These are phyloP conservation scores for Erythrophleum fordii DNA, from an alignment of 306 rosid species.

Conservation along the genomic window DNA sequence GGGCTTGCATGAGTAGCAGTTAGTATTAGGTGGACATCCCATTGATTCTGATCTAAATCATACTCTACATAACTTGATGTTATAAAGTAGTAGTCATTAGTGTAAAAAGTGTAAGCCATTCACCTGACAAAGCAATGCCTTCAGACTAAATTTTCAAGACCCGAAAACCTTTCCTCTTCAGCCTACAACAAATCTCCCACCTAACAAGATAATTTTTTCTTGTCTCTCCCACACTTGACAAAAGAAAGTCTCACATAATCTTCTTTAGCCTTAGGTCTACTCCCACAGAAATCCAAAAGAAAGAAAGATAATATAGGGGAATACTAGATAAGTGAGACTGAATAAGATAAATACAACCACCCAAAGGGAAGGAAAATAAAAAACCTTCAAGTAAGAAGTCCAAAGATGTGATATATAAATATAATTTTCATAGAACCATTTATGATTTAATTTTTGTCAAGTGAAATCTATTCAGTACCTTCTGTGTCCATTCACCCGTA, in stretches of 20 bases:
- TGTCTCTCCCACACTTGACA: too few species aligned
- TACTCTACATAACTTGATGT: too few species aligned
- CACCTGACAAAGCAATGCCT: neutral
- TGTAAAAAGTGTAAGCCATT: too few species aligned
- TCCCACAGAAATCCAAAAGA: neutral
- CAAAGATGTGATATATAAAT: neutral
- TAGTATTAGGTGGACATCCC: too few species aligned
- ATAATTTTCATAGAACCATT: neutral
- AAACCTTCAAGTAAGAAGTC: neutral
- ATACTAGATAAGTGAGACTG: neutral
- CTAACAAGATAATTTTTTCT: too few species aligned
- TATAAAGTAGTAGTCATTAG: too few species aligned
- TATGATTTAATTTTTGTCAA: constrained; percentile 21
- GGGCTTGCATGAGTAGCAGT: too few species aligned
- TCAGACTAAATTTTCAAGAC: neutral
- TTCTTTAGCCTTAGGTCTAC: neutral
- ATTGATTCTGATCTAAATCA: too few species aligned
- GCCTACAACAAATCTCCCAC: neutral
- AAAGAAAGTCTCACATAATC: neutral
- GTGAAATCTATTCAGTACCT: constrained; percentile 64
- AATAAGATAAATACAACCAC: neutral
- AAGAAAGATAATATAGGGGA: neutral
- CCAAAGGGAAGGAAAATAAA: neutral
- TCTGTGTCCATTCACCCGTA: constrained; percentile 99
- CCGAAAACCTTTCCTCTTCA: neutral